Evolutionary conservation across 495 filamentous ascomycete species (phyloP).

Genomic region (Lineolata rhizophorae): DNA sequence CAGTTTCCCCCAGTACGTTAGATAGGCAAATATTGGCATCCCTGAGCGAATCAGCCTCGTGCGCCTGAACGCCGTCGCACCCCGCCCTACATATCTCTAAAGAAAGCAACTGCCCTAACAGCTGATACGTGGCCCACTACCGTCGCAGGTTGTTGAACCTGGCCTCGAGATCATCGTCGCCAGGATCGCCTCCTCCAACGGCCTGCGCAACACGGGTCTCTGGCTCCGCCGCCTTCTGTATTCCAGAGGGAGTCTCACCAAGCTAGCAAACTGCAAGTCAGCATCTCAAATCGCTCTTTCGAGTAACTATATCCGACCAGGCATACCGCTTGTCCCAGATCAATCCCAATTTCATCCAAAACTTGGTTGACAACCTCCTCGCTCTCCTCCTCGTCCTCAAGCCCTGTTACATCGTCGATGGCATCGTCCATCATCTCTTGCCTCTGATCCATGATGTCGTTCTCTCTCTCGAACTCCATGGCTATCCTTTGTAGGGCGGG

Average conservation of each 20-base stretch:
- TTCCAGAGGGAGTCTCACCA: conserved; percentile 21
- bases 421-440: conserved; percentile 99
- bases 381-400: conserved; percentile 73
- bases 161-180: conserved; percentile 25
- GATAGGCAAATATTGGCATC: no score
- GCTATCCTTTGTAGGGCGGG: conserved; percentile 88
- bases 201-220: conserved; percentile 22
- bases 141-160: conserved; percentile 21
- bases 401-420: conserved; percentile 92
- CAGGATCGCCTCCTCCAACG: conserved; percentile 18
- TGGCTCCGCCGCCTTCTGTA: conserved; percentile 18
- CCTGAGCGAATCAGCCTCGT: no score
- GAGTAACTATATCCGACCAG: conserved; percentile 4
- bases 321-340: conserved; percentile 69
- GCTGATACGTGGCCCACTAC: no score
- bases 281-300: conserved; percentile 9
- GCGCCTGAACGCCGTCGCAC: no score
- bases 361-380: conserved; percentile 95
- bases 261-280: conserved; percentile 16
- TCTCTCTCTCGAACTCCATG: conserved; percentile 98
- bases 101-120: no score
- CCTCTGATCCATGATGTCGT: conserved; percentile 96
- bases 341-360: conserved; percentile 88
- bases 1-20: no score
- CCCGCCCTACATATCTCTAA: no score